Conservation (phyloP, 192 early-diverging fungal genomes). For the Podila epicladia region DNA sequence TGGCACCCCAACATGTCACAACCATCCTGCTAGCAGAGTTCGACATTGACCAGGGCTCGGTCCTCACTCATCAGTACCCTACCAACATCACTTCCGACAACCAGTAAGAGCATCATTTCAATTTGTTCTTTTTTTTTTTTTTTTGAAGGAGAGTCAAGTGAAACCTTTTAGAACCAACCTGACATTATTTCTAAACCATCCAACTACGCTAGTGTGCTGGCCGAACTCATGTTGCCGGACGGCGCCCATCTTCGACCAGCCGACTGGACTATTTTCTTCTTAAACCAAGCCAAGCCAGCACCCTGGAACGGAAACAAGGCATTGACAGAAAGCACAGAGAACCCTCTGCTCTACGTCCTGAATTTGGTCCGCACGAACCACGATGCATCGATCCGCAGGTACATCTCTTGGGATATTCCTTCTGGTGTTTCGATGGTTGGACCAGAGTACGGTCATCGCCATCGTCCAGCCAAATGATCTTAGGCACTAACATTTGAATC, state of each 20-base stretch:
- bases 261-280: slow-evolving; percentile 94
- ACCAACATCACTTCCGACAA: slow-evolving; percentile 82
- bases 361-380: slow-evolving; percentile 93
- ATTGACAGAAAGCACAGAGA: slow-evolving; percentile 49
- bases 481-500: neutral
- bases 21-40: slow-evolving; percentile 95
- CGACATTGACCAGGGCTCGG: slow-evolving; percentile 93
- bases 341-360: slow-evolving; percentile 87
- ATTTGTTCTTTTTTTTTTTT: neutral
- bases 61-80: slow-evolving; percentile 90
- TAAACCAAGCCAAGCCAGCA: slow-evolving; percentile 77
- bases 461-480: too few relatives aligned
- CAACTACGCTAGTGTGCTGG: slow-evolving; percentile 66
- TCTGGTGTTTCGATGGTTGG: too few relatives aligned
- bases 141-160: neutral
- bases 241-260: slow-evolving; percentile 92
- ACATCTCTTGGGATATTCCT: neutral
- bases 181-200: neutral
- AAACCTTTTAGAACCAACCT: neutral
- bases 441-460: too few relatives aligned
- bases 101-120: slow-evolving; percentile 59
- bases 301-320: slow-evolving; percentile 53
- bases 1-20: slow-evolving; percentile 70
- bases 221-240: slow-evolving; percentile 97
- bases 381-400: slow-evolving; percentile 80